Conservation (phyloP, 164 flowering plant species). For the Piper betle region DNA sequence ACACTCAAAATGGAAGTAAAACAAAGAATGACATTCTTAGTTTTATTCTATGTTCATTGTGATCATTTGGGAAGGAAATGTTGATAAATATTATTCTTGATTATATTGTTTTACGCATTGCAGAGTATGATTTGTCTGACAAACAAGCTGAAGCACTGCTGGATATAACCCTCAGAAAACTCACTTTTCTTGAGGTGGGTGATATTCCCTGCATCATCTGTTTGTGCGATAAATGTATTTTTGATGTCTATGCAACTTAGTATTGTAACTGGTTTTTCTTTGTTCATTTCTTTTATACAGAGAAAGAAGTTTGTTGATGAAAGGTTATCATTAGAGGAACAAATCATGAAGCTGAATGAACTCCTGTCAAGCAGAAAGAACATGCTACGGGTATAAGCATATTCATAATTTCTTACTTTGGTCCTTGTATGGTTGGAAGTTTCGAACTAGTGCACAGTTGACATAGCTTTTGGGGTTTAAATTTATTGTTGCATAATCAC, state of each 20-base stretch:
- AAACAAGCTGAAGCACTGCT: conserved; percentile 94
- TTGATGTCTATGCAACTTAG: not conserved
- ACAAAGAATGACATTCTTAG: not conserved
- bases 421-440: not conserved
- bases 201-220: not conserved
- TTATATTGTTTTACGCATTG: conserved; percentile 2
- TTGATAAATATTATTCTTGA: not conserved
- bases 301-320: conserved; percentile 69
- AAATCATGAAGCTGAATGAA: conserved; percentile 58
- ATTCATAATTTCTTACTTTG: not conserved
- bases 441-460: no score
- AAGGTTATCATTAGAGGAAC: conserved; percentile 46
- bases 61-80: no score
- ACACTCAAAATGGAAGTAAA: not conserved
- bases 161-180: conserved; percentile 73
- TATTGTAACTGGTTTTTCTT: not conserved
- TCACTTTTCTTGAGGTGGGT: conserved; percentile 71
- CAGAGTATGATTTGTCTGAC: conserved; percentile 71
- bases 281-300: conserved; percentile 24
- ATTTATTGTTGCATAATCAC: not conserved
- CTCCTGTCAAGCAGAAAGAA: conserved; percentile 68
- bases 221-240: no score
- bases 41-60: no score
- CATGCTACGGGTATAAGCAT: conserved; percentile 46
- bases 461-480: not conserved